phyloP scores from a whole-genome alignment of 805 yeast species.

The Nakazawaea holstii region DNA sequence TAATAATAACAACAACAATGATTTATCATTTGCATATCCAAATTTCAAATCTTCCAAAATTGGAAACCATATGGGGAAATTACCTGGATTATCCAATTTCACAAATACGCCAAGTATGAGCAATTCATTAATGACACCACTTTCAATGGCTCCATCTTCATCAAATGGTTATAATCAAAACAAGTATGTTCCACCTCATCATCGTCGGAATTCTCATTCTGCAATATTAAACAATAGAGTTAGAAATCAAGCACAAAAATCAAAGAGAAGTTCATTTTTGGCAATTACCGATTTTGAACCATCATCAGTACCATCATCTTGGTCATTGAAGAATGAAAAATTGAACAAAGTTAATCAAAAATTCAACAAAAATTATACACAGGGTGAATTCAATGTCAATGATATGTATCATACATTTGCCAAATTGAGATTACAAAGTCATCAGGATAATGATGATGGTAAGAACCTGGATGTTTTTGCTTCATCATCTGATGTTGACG shows the following conservation, averaged over 20 bases:
- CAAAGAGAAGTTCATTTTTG: slow-evolving; percentile 5
- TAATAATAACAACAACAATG: slow-evolving; percentile 12
- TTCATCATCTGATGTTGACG: slow-evolving; percentile 4
- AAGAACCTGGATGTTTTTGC: neutral
- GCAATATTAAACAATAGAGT: slow-evolving; percentile 10
- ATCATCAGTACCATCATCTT: slow-evolving; percentile 9
- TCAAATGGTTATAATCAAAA: slow-evolving; percentile 9
- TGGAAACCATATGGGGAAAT: neutral
- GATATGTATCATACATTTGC: slow-evolving; percentile 12
- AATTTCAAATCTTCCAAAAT: slow-evolving; percentile 14
- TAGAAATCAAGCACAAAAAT: neutral
- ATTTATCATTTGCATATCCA: slow-evolving; percentile 14
- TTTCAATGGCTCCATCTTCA: neutral
- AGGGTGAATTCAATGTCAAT: slow-evolving; percentile 6
- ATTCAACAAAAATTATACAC: slow-evolving; percentile 3
- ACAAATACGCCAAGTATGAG: neutral
- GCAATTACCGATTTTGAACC: neutral
- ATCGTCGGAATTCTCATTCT: slow-evolving; percentile 30
- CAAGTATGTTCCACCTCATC: slow-evolving; percentile 50
- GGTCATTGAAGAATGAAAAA: slow-evolving; percentile 2
- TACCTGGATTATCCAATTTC: too few species aligned
- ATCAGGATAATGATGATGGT: neutral
- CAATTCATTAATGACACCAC: neutral
- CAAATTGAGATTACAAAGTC: neutral
- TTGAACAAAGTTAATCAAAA: slow-evolving; percentile 3